Evolutionary conservation across 176 grass and related monocot genomes (phyloP), one percentile per base, ranked within the genome.

Genomic region (Lolium rigidum): DNA sequence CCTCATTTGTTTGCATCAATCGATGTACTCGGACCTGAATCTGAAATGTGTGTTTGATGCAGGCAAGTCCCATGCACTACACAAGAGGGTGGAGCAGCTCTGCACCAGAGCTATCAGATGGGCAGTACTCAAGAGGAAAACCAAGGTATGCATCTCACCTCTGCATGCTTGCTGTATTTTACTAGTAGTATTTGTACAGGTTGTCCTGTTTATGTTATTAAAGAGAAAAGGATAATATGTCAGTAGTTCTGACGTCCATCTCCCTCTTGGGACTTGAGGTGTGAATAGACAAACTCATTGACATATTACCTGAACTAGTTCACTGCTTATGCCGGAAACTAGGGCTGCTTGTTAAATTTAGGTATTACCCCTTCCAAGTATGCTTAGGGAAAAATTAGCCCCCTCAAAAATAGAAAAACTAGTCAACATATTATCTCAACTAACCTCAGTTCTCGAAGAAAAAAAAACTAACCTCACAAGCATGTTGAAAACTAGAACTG

Each of bases 11-110:
- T 54, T 63, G 18, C 16, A 35, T 46, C 52, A 50, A 50, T 46
- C 52, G 41, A 50, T 78, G 56, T 76, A 22, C 52, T 76, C 38
- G 41, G 41, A 76, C 18, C 58, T 52, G 60, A 82, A 7, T 38
- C 24, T 2, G 3, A 31, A 76, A 56, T 75, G 11, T 76, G 38
- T 76, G 17, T 52, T 77, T 35, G 68, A 62, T 77, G 70, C 90
- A 98, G 97, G 97, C 55, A 99, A 99, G 78, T 99, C 97, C 25
- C 97, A 99, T 86, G 97, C 97, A 17, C 52, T 99, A 88, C 97
- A 99, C 82, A 99, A 94, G 87, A 99, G 97, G 79, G 94, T 99
- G 84, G 97, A 99, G 79, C 97, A 99, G 87, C 86, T 99, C 35
- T 99, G 97, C 85, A 99, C 97, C 0, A 94, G 97, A 43, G 97